Evolutionary conservation across 1,139 yeast species (phyloP).

Genomic region (Magnusiomyces fungicola): DNA sequence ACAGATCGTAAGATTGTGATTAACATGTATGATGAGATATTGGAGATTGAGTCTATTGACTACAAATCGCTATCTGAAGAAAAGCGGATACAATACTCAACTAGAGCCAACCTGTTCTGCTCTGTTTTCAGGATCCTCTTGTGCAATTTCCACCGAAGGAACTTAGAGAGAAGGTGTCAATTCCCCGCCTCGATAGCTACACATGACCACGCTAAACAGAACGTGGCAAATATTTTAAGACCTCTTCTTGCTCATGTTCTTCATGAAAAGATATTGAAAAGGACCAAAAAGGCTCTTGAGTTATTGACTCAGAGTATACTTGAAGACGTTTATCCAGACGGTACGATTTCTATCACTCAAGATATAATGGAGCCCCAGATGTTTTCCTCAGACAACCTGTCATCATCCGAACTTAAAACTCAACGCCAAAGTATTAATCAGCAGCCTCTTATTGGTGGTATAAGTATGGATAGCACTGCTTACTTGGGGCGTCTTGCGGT

Average conservation of each 20-base stretch:
- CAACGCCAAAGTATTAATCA: constrained; percentile 1
- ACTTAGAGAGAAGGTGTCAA: constrained; percentile 39
- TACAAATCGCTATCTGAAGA: constrained; percentile 18
- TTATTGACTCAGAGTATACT: constrained; percentile 33
- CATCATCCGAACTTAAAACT: not conserved
- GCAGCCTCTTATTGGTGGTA: constrained; percentile 13
- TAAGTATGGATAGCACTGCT: constrained; percentile 11
- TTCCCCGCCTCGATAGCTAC: constrained; percentile 25
- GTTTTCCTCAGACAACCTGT: not conserved
- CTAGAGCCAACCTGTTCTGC: constrained; percentile 47
- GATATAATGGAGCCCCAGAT: constrained; percentile 5
- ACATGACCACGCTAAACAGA: constrained; percentile 33
- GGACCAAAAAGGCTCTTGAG: constrained; percentile 40
- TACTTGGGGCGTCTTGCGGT: constrained; percentile 26
- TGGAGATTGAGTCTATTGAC: constrained; percentile 62
- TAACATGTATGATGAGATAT: constrained; percentile 56
- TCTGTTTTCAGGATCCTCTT: constrained; percentile 51
- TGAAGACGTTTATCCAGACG: constrained; percentile 16
- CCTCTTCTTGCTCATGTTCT: constrained; percentile 65
- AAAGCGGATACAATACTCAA: constrained; percentile 3
- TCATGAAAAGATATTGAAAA: constrained; percentile 47
- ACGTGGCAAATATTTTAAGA: constrained; percentile 45
- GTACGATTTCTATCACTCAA: constrained; percentile 5
- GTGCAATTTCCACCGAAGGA: constrained; percentile 51
- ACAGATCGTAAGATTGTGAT: constrained; percentile 57